phyloP scores from a whole-genome alignment of 2,329 filamentous ascomycete species.

The Claviceps maximensis region DNA sequence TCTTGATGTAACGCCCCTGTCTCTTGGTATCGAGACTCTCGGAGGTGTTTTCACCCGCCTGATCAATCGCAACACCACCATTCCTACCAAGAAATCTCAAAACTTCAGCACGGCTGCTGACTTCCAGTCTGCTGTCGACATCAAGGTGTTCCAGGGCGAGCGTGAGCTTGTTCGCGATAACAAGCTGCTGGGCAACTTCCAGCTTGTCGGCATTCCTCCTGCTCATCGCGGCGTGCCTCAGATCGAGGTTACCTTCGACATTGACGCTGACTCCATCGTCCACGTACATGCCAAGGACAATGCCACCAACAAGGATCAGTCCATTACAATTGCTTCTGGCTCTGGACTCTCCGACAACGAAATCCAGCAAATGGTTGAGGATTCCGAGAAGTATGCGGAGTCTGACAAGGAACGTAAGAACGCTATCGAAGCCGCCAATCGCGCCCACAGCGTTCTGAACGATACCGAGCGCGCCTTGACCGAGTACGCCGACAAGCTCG shows the following conservation, averaged over 20 bases:
- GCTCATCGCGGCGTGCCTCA: conserved; percentile 94
- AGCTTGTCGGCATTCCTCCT: conserved; percentile 92
- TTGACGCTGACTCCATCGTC: conserved; percentile 94
- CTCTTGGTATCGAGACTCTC: conserved; percentile 95
- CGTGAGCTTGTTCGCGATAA: conserved; percentile 98
- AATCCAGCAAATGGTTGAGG: conserved; percentile 95
- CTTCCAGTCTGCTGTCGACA: conserved; percentile 97
- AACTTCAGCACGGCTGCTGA: conserved; percentile 95
- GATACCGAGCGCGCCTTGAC: conserved; percentile 97
- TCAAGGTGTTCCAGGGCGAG: conserved; percentile 99
- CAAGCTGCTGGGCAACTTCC: conserved; percentile 98
- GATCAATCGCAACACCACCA: conserved; percentile 98
- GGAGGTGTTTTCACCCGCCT: conserved; percentile 95
- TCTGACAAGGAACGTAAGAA: conserved; percentile 93
- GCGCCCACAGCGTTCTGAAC: conserved; percentile 88
- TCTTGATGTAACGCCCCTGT: conserved; percentile 89
- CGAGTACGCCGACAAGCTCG: conserved; percentile 89
- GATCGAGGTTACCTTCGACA: conserved; percentile 96
- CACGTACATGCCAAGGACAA: conserved; percentile 98
- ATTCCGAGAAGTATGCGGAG: conserved; percentile 94
- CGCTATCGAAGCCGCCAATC: conserved; percentile 93
- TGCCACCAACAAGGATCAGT: conserved; percentile 98
- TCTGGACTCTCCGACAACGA: conserved; percentile 90
- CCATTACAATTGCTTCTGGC: conserved; percentile 95
- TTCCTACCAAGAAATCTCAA: conserved; percentile 98